A percentile compares a stretch with the other conserved stretches of the same genome.
These are phyloP conservation scores for Colletotrichum cereale DNA, from an alignment of 2,329 filamentous ascomycete genomes.

Conservation along the genomic window DNA sequence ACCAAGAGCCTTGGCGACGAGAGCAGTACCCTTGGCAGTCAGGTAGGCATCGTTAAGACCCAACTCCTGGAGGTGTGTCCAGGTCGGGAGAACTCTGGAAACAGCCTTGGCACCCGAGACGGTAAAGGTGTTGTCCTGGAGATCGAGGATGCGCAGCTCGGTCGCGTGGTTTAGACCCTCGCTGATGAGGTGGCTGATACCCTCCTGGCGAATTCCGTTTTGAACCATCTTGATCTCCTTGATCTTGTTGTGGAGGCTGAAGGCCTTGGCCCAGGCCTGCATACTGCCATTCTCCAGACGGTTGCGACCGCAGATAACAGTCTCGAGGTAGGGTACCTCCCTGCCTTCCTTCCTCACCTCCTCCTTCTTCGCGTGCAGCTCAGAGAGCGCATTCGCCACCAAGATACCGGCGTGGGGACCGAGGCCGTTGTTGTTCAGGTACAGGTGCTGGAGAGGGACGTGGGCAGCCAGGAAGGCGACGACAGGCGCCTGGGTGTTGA, in stretches of 20 bases:
- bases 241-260: conserved; percentile 84
- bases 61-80: conserved; percentile 83
- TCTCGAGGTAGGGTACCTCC: conserved; percentile 87
- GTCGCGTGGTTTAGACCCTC: conserved; percentile 81
- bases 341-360: conserved; percentile 78
- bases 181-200: conserved; percentile 83
- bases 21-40: conserved; percentile 79
- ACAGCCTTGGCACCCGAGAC: conserved; percentile 82
- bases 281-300: conserved; percentile 96
- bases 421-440: conserved; percentile 98
- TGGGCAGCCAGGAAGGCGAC: conserved; percentile 92
- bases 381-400: conserved; percentile 87
- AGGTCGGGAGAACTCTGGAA: conserved; percentile 78
- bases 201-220: conserved; percentile 96
- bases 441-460: conserved; percentile 90
- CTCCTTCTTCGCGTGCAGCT: conserved; percentile 87
- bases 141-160: conserved; percentile 81
- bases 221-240: conserved; percentile 96
- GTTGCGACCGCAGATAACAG: conserved; percentile 97
- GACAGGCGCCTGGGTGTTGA: conserved; percentile 93
- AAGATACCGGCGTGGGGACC: conserved; percentile 91
- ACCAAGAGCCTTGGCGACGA: conserved; percentile 79
- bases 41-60: conserved; percentile 91
- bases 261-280: conserved; percentile 92
- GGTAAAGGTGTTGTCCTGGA: conserved; percentile 99